Conservation (phyloP, 106 monocot genomes). For the Dioscorea zingiberensis region DNA sequence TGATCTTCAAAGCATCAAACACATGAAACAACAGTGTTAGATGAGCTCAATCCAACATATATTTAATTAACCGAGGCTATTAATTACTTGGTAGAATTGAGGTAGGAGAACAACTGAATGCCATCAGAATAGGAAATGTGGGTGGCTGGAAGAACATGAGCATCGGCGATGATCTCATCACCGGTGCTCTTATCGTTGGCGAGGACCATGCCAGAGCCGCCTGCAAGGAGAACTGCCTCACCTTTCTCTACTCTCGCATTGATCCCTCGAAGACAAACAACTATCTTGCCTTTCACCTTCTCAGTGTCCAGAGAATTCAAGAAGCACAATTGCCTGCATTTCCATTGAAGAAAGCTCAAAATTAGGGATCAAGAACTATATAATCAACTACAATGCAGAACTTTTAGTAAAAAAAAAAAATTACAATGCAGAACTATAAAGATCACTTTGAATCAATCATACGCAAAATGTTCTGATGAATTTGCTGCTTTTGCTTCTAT, state of each 20-base stretch:
- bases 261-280: slow-evolving; percentile 26
- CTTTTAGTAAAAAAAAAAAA: background rate
- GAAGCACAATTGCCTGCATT: slow-evolving; percentile 24
- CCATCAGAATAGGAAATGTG: slow-evolving; percentile 31
- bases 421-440: background rate
- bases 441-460: background rate
- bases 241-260: slow-evolving; percentile 22
- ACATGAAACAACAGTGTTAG: too few species aligned
- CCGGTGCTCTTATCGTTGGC: slow-evolving; percentile 16
- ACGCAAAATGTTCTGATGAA: slow-evolving; percentile 27
- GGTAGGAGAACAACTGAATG: slow-evolving; percentile 25
- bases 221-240: slow-evolving; percentile 18
- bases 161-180: slow-evolving; percentile 23
- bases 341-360: background rate
- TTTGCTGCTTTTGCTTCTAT: slow-evolving; percentile 20
- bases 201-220: slow-evolving; percentile 47
- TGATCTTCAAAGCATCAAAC: slow-evolving; percentile 11
- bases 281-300: slow-evolving; percentile 41
- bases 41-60: too few species aligned
- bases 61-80: background rate
- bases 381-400: too few species aligned
- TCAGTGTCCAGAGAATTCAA: slow-evolving; percentile 20
- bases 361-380: too few species aligned
- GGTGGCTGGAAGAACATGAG: slow-evolving; percentile 34
- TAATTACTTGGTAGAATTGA: slow-evolving; percentile 34